These are phyloP conservation scores for Tetratostichococcus sp. DNA, from an alignment of 139 green algal species.

Conservation along the genomic window DNA sequence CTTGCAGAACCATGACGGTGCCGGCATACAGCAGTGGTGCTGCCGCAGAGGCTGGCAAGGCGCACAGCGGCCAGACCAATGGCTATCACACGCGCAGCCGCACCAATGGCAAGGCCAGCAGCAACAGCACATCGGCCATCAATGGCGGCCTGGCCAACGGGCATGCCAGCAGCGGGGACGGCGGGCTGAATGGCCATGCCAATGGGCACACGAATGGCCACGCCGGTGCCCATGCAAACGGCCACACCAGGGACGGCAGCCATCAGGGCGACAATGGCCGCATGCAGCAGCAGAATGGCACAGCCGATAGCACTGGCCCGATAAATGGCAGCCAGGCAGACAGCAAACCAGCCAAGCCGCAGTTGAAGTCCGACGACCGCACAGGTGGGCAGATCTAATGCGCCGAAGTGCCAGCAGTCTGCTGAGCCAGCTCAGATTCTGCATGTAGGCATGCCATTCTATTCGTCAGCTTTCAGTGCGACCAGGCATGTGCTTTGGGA, in stretches of 20 bases:
- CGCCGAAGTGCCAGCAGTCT: too few relatives aligned
- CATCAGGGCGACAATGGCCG: not conserved
- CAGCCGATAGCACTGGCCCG: too few relatives aligned
- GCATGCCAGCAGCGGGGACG: not conserved
- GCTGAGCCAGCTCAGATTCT: too few relatives aligned
- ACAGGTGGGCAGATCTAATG: not conserved
- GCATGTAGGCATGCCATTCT: too few relatives aligned
- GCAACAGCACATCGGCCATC: not conserved
- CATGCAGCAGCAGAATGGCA: not conserved
- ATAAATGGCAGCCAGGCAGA: not conserved
- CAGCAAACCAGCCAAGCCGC: not conserved
- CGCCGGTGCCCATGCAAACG: not conserved
- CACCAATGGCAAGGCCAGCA: not conserved
- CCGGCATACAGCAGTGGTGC: not conserved
- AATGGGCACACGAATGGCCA: too few relatives aligned
- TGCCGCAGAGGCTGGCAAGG: not conserved
- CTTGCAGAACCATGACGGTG: not conserved
- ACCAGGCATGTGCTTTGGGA: too few relatives aligned
- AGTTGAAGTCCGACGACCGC: not conserved
- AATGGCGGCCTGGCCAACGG: not conserved
- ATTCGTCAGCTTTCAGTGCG: too few relatives aligned
- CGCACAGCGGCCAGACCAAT: not conserved
- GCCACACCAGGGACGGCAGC: not conserved
- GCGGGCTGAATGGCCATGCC: not conserved
- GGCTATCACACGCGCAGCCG: not conserved